Evolutionary conservation across 2,329 filamentous ascomycete species (phyloP).

Genomic region (Alternaria novae-zelandiae): DNA sequence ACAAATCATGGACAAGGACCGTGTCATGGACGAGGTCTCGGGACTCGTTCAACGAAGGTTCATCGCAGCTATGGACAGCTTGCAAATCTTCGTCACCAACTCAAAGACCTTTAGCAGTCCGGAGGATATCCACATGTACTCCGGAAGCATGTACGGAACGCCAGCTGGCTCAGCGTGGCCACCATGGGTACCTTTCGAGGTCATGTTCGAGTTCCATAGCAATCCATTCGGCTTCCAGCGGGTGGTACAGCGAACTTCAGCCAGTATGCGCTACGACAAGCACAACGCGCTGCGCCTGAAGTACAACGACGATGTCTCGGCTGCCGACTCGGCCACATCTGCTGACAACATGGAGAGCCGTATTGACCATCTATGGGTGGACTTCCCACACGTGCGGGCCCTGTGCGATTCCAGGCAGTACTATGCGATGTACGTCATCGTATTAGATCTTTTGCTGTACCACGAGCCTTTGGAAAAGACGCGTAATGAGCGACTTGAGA

Average conservation of each 20-base stretch:
- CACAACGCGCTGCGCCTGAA: conserved; percentile 97
- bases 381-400: conserved; percentile 93
- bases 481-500: conserved; percentile 91
- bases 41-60: conserved; percentile 95
- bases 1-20: conserved; percentile 96
- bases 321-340: conserved; percentile 59
- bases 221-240: conserved; percentile 98
- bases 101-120: conserved; percentile 85
- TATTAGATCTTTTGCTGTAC: conserved; percentile 93
- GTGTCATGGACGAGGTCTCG: conserved; percentile 89
- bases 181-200: conserved; percentile 96
- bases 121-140: conserved; percentile 88
- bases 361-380: conserved; percentile 97
- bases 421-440: conserved; percentile 97
- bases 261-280: conserved; percentile 93
- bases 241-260: conserved; percentile 95
- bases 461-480: conserved; percentile 97
- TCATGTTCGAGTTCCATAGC: conserved; percentile 94
- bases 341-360: conserved; percentile 71
- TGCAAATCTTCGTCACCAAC: conserved; percentile 97
- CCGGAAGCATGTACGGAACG: conserved; percentile 90
- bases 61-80: conserved; percentile 93
- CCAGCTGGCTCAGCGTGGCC: conserved; percentile 88
- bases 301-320: conserved; percentile 91
- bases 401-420: conserved; percentile 97